Conservation (phyloP, 169 alveolate species). For the Cryptosporidium viatorum region DNA sequence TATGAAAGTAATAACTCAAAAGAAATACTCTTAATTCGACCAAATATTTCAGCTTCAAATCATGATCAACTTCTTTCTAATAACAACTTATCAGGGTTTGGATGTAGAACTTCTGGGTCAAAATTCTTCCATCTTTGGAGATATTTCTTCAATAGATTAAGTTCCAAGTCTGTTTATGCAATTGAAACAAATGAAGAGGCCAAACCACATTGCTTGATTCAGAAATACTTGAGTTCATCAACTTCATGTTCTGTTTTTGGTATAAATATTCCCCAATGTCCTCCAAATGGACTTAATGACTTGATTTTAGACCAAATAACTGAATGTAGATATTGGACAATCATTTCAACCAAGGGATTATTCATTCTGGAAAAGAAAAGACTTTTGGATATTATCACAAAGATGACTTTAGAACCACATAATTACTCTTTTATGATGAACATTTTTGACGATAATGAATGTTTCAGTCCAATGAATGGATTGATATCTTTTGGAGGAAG, state of each 20-base stretch:
- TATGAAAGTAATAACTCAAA: background rate
- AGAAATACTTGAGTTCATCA: constrained; percentile 11
- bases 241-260: constrained; percentile 21
- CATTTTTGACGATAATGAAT: constrained; percentile 38
- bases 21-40: constrained; percentile 22
- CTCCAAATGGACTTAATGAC: constrained; percentile 66
- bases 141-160: constrained; percentile 25
- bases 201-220: constrained; percentile 3
- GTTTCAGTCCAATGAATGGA: background rate
- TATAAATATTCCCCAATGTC: constrained; percentile 24
- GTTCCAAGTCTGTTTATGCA: background rate
- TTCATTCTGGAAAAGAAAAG: constrained; percentile 36
- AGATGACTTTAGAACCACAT: constrained; percentile 61
- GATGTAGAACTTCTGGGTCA: constrained; percentile 44
- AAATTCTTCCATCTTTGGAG: constrained; percentile 55
- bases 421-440: constrained; percentile 67
- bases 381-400: constrained; percentile 55
- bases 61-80: background rate
- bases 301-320: constrained; percentile 40
- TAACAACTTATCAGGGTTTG: constrained; percentile 15
- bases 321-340: constrained; percentile 54
- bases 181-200: background rate
- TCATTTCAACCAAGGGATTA: constrained; percentile 60
- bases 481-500: background rate
- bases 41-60: constrained; percentile 1